Percentiles rank a stretch among this genome's conserved stretches.
These are phyloP conservation scores for Monosporozyma yasuniensis DNA, from an alignment of 805 yeast genomes.

Conservation along the genomic window DNA sequence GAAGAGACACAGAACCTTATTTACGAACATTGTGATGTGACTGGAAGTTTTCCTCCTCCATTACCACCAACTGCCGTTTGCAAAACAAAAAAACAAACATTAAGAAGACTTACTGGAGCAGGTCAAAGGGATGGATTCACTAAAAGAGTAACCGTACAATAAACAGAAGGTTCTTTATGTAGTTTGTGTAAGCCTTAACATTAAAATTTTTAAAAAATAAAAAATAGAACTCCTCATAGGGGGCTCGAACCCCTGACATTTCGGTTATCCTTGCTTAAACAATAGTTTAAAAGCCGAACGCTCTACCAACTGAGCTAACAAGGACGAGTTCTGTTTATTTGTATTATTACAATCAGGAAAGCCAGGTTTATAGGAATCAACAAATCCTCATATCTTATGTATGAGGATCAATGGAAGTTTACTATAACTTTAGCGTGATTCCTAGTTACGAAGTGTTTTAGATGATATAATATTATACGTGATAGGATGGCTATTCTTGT, in stretches of 20 bases:
- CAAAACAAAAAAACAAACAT: not conserved
- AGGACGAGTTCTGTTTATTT: constrained; percentile 33
- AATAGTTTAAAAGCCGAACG: constrained; percentile 52
- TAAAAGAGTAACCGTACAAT: not conserved
- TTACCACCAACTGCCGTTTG: not conserved
- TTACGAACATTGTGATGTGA: not conserved
- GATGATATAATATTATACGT: too few relatives aligned
- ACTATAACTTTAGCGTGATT: too few relatives aligned
- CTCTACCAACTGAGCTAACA: constrained; percentile 63
- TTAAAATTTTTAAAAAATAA: not conserved
- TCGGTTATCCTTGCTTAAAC: constrained; percentile 35
- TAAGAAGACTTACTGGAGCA: not conserved
- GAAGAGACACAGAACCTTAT: not conserved
- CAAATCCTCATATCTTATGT: too few relatives aligned
- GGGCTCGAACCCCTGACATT: constrained; percentile 46
- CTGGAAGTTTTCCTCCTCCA: not conserved
- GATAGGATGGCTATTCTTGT: too few relatives aligned
- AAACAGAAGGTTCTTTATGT: not conserved
- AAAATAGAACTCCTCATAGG: constrained; percentile 37
- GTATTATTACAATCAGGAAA: too few relatives aligned
- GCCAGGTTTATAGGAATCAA: too few relatives aligned
- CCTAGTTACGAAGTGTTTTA: too few relatives aligned
- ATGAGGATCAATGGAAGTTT: too few relatives aligned
- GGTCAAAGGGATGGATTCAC: not conserved
- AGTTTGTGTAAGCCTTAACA: not conserved